These are phyloP conservation scores for Aspergillus pseudoviridinutans DNA, from an alignment of 2,329 filamentous ascomycete species.

Conservation along the genomic window DNA sequence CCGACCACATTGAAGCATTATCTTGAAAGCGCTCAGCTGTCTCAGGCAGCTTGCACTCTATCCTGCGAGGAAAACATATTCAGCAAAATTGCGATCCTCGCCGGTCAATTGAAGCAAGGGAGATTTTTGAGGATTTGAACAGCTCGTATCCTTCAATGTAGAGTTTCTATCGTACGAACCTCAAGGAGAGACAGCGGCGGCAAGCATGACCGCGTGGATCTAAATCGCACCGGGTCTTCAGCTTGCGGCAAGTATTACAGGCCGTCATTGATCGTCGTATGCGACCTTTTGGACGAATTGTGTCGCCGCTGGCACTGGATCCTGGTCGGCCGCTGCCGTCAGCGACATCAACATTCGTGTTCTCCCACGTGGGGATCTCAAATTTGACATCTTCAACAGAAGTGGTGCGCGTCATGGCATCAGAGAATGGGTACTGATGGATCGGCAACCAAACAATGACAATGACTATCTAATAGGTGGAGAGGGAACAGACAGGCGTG, in stretches of 20 bases:
- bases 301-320: conserved; percentile 20
- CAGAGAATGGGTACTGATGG: conserved; percentile 2
- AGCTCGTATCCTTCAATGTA: background rate
- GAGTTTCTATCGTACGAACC: conserved; percentile 19
- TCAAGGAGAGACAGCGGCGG: conserved; percentile 34
- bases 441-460: conserved; percentile 8
- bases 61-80: conserved; percentile 19
- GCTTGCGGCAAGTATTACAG: conserved; percentile 36
- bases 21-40: conserved; percentile 32
- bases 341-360: conserved; percentile 19
- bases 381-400: conserved; percentile 14
- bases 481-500: conserved; percentile 2
- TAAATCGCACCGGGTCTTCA: conserved; percentile 35
- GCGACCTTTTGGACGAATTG: conserved; percentile 26
- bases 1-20: conserved; percentile 27
- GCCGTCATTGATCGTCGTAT: conserved; percentile 36
- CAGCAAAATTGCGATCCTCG: background rate
- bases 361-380: conserved; percentile 23
- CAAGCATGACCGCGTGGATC: conserved; percentile 34
- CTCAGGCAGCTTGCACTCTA: conserved; percentile 33
- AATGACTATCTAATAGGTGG: conserved; percentile 1
- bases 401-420: conserved; percentile 27
- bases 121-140: no score
- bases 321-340: conserved; percentile 22
- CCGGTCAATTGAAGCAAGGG: background rate